These are phyloP conservation scores for Penicillium sp. DNA, from an alignment of 2,329 filamentous ascomycete genomes.

Conservation along the genomic window DNA sequence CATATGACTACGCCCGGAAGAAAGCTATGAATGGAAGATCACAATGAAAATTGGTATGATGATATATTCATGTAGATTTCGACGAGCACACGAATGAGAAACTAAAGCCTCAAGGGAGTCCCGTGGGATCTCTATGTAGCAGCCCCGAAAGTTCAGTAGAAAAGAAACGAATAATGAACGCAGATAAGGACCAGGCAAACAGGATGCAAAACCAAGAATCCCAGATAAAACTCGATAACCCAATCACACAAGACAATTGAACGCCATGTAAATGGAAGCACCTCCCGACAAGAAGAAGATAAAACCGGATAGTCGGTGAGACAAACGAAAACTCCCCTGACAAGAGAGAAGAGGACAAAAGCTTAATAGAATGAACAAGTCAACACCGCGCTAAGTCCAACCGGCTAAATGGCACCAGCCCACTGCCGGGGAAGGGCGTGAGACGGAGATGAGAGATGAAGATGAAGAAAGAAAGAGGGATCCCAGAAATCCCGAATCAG, in stretches of 20 bases:
- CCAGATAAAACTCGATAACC: not conserved
- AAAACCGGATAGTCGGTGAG: not conserved
- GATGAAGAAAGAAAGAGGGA: not conserved
- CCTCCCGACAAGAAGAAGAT: not conserved
- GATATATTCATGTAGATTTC: constrained; percentile 15
- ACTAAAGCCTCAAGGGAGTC: constrained; percentile 20
- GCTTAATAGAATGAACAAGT: constrained; percentile 1
- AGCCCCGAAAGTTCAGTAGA: constrained; percentile 19
- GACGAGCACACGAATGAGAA: constrained; percentile 7
- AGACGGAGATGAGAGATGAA: not conserved
- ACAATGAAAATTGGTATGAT: constrained; percentile 4
- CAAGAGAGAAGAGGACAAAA: constrained; percentile 4
- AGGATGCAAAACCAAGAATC: constrained; percentile 24
- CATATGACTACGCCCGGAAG: constrained; percentile 1
- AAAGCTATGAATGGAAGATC: not conserved
- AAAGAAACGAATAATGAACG: constrained; percentile 16
- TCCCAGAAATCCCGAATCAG: constrained; percentile 1
- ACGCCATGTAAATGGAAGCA: constrained; percentile 17
- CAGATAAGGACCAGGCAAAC: constrained; percentile 36
- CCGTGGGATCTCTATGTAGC: constrained; percentile 28
- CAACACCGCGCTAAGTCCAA: constrained; percentile 41
- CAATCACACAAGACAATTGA: not conserved
- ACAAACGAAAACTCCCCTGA: constrained; percentile 8
- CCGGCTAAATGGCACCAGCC: constrained; percentile 25
- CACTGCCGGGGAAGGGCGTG: constrained; percentile 11